Evolutionary conservation across 352 stramenopile genomes (phyloP), one percentile per base, ranked within the genome.

Genomic region (Thraustotheca clavata): DNA sequence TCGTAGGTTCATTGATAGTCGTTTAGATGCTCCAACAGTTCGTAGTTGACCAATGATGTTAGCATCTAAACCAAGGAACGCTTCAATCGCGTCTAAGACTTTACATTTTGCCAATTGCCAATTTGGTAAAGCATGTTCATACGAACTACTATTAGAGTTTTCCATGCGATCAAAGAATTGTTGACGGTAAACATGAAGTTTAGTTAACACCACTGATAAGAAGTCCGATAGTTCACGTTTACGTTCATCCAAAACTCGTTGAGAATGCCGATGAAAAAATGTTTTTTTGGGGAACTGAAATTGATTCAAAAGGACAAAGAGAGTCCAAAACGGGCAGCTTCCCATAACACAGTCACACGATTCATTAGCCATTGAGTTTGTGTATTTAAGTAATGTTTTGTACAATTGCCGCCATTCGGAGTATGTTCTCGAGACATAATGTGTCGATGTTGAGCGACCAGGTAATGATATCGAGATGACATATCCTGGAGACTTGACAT

Each of bases 301-400:
- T n/a, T 62, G 29, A 67, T 73, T 67, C 24, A 88, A 59, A 9
- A 82, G 38, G 0, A 62, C 50, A 33, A 72, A 72, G 27, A 88
- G 72, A 24, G 76, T 82, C 74, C 76, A 81, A 67, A 86, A 86
- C 8, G 77, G 77, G 49, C 79, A 88, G 60, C 76, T 74, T 5
- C 73, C 73, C 27, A 83, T 49, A 4, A 75, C 69, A 41, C 79
- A 86, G 52, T 66, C 73, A 54, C 79, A 88, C 33, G 74, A 73
- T 1, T 59, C 65, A 6, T 62, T 61, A 50, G 79, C 68, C 20
- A 68, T 70, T 49, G 71, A 75, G 67, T 83, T 62, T 4, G 77
- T 86, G 22, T 78, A 59, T 7, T 52, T 40, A 20, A 71, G 70
- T 34, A 88, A 67, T 36, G 74, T 52, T 22, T 55, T 57, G 59